Conservation (phyloP, 1,139 yeast species). For the Candida dubliniensis region DNA sequence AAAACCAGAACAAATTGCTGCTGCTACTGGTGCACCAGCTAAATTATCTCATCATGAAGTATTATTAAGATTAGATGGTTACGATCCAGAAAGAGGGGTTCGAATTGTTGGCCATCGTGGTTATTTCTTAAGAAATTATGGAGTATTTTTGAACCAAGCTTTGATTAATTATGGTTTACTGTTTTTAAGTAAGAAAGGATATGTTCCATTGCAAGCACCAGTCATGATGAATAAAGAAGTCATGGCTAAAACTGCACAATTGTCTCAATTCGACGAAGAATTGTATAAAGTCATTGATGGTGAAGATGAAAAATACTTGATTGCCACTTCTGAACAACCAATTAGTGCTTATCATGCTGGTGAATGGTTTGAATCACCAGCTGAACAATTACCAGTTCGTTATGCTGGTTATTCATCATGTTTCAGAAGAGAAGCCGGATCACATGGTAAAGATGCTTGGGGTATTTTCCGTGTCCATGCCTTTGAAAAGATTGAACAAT, state of each 20-base stretch:
- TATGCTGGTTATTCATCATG: slow-evolving; percentile 98
- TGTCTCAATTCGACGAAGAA: slow-evolving; percentile 97
- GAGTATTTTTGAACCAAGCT: slow-evolving; percentile 97
- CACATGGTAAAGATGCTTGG: slow-evolving; percentile 99
- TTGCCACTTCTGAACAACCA: slow-evolving; percentile 99
- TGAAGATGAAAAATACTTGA: slow-evolving; percentile 92
- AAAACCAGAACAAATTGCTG: slow-evolving; percentile 60
- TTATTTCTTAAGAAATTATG: slow-evolving; percentile 89
- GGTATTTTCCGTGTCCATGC: slow-evolving; percentile 99
- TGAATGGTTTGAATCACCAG: slow-evolving; percentile 98
- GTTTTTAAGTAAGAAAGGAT: slow-evolving; percentile 77
- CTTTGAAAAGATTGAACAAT: slow-evolving; percentile 97
- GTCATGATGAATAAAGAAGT: slow-evolving; percentile 99
- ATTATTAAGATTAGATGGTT: slow-evolving; percentile 90
- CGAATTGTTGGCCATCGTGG: slow-evolving; percentile 99
- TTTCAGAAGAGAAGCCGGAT: slow-evolving; percentile 99
- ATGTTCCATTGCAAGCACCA: slow-evolving; percentile 94
- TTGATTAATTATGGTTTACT: slow-evolving; percentile 91
- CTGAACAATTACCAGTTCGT: slow-evolving; percentile 92
- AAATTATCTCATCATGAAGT: slow-evolving; percentile 93
- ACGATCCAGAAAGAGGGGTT: slow-evolving; percentile 98
- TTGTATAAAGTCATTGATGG: slow-evolving; percentile 96
- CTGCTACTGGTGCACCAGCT: slow-evolving; percentile 76
- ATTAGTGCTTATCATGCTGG: slow-evolving; percentile 96
- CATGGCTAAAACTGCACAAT: slow-evolving; percentile 99